These are phyloP conservation scores for Pyricularia sp. DNA, from an alignment of 2,329 filamentous ascomycete genomes.

Conservation along the genomic window DNA sequence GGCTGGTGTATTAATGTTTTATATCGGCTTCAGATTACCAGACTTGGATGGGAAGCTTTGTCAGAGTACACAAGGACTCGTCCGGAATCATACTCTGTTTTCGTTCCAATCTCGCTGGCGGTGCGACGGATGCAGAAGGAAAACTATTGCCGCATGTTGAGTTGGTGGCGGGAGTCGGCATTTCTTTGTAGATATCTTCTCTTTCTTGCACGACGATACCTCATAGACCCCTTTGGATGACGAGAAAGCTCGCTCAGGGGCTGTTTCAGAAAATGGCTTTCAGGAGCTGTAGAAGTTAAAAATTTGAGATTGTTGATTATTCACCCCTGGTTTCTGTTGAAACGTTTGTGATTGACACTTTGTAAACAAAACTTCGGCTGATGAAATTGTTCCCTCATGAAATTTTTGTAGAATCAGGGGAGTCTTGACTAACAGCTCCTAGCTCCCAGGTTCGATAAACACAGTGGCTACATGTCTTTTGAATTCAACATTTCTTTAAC, in stretches of 20 bases:
- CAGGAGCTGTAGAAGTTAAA: slow-evolving; percentile 2
- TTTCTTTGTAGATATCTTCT: slow-evolving; percentile 4
- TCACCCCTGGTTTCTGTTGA: background rate
- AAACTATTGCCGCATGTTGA: background rate
- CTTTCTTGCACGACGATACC: slow-evolving; percentile 13
- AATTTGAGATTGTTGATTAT: slow-evolving; percentile 3
- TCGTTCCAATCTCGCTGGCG: background rate
- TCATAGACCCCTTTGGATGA: slow-evolving; percentile 13
- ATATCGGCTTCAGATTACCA: background rate
- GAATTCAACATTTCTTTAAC: too few relatives aligned
- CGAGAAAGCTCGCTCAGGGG: background rate
- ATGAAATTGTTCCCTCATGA: background rate
- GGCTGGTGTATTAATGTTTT: background rate
- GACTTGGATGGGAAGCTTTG: background rate
- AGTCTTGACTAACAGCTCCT: too few relatives aligned
- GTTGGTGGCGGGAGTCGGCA: background rate
- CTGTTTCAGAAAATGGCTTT: background rate
- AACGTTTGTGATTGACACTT: too few relatives aligned
- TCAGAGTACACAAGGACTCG: background rate
- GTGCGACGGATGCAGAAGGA: background rate
- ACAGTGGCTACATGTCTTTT: too few relatives aligned
- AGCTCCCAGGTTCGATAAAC: too few relatives aligned
- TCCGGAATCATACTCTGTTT: background rate
- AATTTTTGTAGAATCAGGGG: too few relatives aligned
- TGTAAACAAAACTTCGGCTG: background rate